phyloP scores from a whole-genome alignment of 257 asterid genomes.

The Scutellaria minor region DNA sequence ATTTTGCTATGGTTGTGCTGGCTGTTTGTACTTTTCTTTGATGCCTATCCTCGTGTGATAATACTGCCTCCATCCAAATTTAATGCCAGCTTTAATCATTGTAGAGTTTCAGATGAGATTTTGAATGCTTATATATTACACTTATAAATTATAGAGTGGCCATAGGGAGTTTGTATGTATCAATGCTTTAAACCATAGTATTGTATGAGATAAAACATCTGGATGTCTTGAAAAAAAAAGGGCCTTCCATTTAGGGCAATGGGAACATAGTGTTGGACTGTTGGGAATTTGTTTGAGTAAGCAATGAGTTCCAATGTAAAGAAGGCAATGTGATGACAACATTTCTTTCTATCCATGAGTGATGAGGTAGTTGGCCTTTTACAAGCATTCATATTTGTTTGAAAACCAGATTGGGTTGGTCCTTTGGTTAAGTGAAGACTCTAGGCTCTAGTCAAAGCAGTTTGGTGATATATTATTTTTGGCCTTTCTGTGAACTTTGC shows the following conservation, averaged over 20 bases:
- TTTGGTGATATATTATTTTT: conserved; percentile 6
- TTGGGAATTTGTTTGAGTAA: neutral
- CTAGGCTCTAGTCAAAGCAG: conserved; percentile 11
- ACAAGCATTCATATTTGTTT: conserved; percentile 1
- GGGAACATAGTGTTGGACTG: neutral
- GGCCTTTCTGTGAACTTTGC: conserved; percentile 15
- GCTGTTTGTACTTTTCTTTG: neutral
- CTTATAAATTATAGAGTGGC: neutral
- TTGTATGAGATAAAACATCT: neutral
- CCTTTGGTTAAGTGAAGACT: conserved; percentile 13
- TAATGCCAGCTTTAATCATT: neutral
- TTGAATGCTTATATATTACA: neutral
- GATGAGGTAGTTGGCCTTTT: conserved; percentile 6
- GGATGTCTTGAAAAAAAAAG: neutral
- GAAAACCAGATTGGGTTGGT: neutral
- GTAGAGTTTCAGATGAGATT: conserved; percentile 1
- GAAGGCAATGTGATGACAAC: neutral
- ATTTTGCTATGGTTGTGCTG: neutral
- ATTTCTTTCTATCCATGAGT: neutral
- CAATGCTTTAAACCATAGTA: neutral
- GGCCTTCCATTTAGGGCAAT: neutral
- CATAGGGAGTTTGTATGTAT: neutral
- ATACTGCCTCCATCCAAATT: neutral
- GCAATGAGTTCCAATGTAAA: neutral
- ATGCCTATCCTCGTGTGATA: conserved; percentile 1